Conservation (phyloP, 2,329 filamentous ascomycete species). For the Diatrype stigma region DNA sequence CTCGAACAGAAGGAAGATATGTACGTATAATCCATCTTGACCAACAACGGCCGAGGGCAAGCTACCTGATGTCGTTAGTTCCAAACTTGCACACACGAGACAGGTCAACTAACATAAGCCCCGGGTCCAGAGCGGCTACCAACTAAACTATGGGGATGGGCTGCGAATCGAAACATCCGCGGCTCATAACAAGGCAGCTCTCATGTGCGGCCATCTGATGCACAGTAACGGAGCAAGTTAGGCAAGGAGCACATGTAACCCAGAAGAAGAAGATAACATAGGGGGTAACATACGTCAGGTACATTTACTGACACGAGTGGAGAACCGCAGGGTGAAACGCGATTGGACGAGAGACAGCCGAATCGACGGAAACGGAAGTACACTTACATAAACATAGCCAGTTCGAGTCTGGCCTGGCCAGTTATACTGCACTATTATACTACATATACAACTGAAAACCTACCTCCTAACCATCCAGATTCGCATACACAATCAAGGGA, state of each 20-base stretch:
- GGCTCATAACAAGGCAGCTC: not conserved
- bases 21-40: too few relatives aligned
- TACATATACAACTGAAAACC: too few relatives aligned
- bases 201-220: not conserved
- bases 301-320: not conserved
- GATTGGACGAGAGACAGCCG: not conserved
- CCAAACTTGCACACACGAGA: not conserved
- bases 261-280: too few relatives aligned
- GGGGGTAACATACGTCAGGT: too few relatives aligned
- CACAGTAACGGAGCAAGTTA: too few relatives aligned
- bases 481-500: too few relatives aligned
- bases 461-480: too few relatives aligned
- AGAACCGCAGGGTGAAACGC: not conserved
- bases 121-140: not conserved
- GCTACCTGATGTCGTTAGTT: not conserved
- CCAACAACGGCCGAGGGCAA: not conserved
- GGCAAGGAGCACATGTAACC: too few relatives aligned
- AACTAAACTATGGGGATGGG: not conserved
- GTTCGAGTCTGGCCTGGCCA: not conserved
- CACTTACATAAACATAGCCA: not conserved
- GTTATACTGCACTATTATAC: not conserved
- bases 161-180: not conserved
- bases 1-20: too few relatives aligned
- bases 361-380: not conserved
- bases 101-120: not conserved